phyloP scores from a whole-genome alignment of 306 rosid species.

The Cucumis sativus region DNA sequence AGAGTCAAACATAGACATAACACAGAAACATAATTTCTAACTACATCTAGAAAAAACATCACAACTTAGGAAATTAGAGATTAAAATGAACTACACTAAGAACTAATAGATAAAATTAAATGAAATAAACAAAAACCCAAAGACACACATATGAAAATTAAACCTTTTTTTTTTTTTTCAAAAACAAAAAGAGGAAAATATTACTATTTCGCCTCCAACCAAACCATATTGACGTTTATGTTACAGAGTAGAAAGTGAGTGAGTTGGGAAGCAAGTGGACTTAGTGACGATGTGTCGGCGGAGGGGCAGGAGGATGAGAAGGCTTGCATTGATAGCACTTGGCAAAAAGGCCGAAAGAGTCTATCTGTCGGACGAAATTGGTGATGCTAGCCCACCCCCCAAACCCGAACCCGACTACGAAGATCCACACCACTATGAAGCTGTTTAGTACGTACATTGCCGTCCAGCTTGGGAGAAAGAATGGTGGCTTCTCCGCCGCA shows the following conservation, averaged over 20 bases:
- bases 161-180: not conserved
- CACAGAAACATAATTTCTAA: not conserved
- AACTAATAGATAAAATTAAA: constrained; percentile 19
- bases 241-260: constrained; percentile 30
- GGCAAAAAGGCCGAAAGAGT: constrained; percentile 86
- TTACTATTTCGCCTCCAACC: constrained; percentile 32
- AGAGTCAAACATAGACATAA: not conserved
- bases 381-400: constrained; percentile 99
- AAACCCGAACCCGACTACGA: constrained; percentile 84
- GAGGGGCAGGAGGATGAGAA: constrained; percentile 17
- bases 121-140: constrained; percentile 4
- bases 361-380: constrained; percentile 65
- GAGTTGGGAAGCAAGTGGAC: not conserved
- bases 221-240: constrained; percentile 35
- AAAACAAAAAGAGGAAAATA: constrained; percentile 14
- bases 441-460: constrained; percentile 61
- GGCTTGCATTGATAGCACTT: constrained; percentile 95
- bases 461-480: constrained; percentile 78
- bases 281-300: constrained; percentile 32
- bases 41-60: constrained; percentile 8
- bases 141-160: constrained; percentile 23
- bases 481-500: constrained; percentile 91
- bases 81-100: constrained; percentile 26
- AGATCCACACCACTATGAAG: constrained; percentile 65
- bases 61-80: constrained; percentile 15